Evolutionary conservation across 176 grass and related monocot genomes (phyloP), one percentile per base, ranked within the genome.

Genomic region (Avena eriantha): DNA sequence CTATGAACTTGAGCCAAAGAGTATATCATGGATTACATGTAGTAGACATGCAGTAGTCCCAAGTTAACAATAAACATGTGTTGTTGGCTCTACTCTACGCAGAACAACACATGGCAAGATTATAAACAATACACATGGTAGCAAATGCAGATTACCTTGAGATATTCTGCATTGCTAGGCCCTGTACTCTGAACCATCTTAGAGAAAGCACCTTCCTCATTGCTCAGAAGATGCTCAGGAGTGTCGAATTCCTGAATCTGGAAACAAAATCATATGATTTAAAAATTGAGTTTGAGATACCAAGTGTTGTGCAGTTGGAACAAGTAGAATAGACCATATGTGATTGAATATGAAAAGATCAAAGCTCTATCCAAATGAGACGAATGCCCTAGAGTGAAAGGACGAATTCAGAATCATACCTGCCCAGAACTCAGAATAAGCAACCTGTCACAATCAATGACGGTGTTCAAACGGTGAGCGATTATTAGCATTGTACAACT

Each of bases 151-250:
- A 69, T 13, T 94, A 96, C 97, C 94, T 88, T 94, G 80, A 99
- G 87, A 66, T 99, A 99, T 90, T 99, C 90, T 63, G 97, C 92
- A 71, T 99, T 99, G 83, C 89, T 89, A 87, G 92, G 84, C 67
- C 97, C 97, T 83, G 97, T 99, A 79, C 97, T 99, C 77, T 96
- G 89, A 69, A 99, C 97, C 97, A 99, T 96, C 82, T 96, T 93
- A 61, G 92, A 93, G 97, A 99, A 99, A 91, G 97, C 92, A 83
- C 94, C 94, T 0, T 93, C 85, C 18, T 96, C 92, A 66, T 95
- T 94, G 63, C 82, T 90, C 83, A 99, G 85, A 90, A 99, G 97
- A 85, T 78, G 88, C 77, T 96, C 94, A 46, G 97, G 97, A 56
- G 86, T 88, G 69, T 99, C 97, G 53, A 99, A 99, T 72, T 99